Evolutionary conservation across 805 yeast genomes (phyloP).

Genomic region (Blastobotrys chiropterorum): DNA sequence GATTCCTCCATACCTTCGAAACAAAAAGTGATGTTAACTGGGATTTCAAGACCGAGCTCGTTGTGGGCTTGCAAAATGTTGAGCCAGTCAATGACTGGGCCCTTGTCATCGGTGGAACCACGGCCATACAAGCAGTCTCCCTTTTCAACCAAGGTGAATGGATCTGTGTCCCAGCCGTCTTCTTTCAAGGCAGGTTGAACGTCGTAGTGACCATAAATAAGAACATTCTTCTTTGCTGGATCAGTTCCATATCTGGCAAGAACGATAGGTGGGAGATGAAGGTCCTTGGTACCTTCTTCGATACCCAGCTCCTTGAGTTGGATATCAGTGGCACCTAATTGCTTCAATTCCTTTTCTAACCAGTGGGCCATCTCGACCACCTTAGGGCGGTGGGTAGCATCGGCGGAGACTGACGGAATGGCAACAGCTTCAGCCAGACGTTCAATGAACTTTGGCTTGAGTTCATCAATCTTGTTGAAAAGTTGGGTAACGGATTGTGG

Average conservation of each 20-base stretch:
- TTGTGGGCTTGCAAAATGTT: slow-evolving; percentile 88
- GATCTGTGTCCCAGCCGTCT: slow-evolving; percentile 96
- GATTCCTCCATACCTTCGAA: slow-evolving; percentile 99
- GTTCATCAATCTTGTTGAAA: slow-evolving; percentile 24
- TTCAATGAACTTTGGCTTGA: slow-evolving; percentile 58
- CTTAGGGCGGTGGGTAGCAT: slow-evolving; percentile 78
- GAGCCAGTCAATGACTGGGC: slow-evolving; percentile 97
- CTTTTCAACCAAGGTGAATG: slow-evolving; percentile 68
- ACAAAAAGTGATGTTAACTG: slow-evolving; percentile 87
- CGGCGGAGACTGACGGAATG: slow-evolving; percentile 92
- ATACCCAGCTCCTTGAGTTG: slow-evolving; percentile 76
- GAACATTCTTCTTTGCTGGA: slow-evolving; percentile 76
- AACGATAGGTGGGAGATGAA: slow-evolving; percentile 91
- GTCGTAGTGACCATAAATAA: slow-evolving; percentile 95
- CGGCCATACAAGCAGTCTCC: slow-evolving; percentile 76
- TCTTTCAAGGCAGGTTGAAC: slow-evolving; percentile 92
- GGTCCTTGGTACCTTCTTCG: slow-evolving; percentile 63
- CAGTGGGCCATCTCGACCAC: slow-evolving; percentile 88
- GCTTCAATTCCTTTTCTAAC: slow-evolving; percentile 58
- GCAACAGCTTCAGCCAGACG: slow-evolving; percentile 74
- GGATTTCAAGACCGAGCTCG: slow-evolving; percentile 76
- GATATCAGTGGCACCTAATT: slow-evolving; percentile 76
- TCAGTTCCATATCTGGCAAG: slow-evolving; percentile 81
- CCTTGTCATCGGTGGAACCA: slow-evolving; percentile 97
- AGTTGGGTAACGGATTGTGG: not conserved